phyloP scores from a whole-genome alignment of 1,284 basidiomycete genomes.

The Ceraceosorus guamensis region DNA sequence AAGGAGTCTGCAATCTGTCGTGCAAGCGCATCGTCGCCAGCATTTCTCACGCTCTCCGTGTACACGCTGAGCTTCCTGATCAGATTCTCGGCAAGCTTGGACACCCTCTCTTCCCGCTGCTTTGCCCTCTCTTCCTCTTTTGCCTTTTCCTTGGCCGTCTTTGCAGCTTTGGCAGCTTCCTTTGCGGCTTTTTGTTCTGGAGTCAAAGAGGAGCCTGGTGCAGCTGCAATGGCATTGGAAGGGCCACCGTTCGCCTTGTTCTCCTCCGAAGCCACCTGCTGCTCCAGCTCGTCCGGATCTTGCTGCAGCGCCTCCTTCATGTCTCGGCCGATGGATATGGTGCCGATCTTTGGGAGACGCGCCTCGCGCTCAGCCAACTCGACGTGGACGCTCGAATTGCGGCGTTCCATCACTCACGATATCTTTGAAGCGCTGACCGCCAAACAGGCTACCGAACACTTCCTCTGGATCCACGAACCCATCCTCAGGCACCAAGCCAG shows the following conservation, averaged over 20 bases:
- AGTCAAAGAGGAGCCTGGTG: slow-evolving; percentile 53
- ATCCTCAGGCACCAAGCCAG: slow-evolving; percentile 41
- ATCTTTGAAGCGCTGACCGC: slow-evolving; percentile 71
- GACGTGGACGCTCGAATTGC: neutral
- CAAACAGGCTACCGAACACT: slow-evolving; percentile 59
- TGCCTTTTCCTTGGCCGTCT: slow-evolving; percentile 60
- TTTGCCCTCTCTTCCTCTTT: slow-evolving; percentile 72
- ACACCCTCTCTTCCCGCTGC: slow-evolving; percentile 68
- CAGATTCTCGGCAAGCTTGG: slow-evolving; percentile 74
- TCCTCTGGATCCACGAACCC: slow-evolving; percentile 66
- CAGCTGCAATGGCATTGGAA: slow-evolving; percentile 13
- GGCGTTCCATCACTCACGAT: slow-evolving; percentile 49
- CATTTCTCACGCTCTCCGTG: slow-evolving; percentile 73
- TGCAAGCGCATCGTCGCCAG: slow-evolving; percentile 64
- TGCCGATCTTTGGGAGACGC: slow-evolving; percentile 55
- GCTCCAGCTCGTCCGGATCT: slow-evolving; percentile 61
- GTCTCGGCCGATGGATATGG: slow-evolving; percentile 76
- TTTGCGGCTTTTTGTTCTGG: slow-evolving; percentile 60
- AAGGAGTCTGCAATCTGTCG: slow-evolving; percentile 37
- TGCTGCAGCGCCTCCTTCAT: slow-evolving; percentile 98
- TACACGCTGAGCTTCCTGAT: slow-evolving; percentile 83
- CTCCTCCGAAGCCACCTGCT: slow-evolving; percentile 24
- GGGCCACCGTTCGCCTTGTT: slow-evolving; percentile 6
- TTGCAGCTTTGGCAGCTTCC: slow-evolving; percentile 55
- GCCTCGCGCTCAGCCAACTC: no score